Conservation (phyloP, 768 basidiomycete genomes). For the Tricholoma terreum region DNA sequence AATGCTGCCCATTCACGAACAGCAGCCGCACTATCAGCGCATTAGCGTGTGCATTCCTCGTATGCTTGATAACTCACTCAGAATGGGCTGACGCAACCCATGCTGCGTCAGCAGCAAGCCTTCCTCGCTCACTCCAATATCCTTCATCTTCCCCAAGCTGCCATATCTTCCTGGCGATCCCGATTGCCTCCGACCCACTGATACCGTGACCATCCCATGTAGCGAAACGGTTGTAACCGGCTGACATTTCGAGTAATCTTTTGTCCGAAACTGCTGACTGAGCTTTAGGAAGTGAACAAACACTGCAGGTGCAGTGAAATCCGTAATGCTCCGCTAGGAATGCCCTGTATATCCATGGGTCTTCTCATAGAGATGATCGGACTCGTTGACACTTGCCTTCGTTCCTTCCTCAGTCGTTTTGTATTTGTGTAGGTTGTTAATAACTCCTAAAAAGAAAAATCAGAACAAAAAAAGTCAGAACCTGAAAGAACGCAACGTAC, state of each 20-base stretch:
- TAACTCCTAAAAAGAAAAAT: conserved; percentile 43
- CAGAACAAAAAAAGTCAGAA: conserved; percentile 2
- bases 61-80: conserved; percentile 44
- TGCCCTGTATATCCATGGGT: conserved; percentile 33
- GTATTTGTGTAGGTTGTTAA: conserved; percentile 62
- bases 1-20: conserved; percentile 47
- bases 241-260: conserved; percentile 44
- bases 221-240: conserved; percentile 42
- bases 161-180: conserved; percentile 52
- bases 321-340: conserved; percentile 50
- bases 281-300: conserved; percentile 51
- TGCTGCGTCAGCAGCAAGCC: conserved; percentile 57
- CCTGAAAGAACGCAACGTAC: conserved; percentile 27
- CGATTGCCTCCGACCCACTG: conserved; percentile 47
- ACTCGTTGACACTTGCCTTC: conserved; percentile 38
- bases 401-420: conserved; percentile 47
- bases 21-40: conserved; percentile 38
- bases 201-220: conserved; percentile 48
- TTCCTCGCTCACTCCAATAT: conserved; percentile 63
- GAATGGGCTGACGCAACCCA: conserved; percentile 60
- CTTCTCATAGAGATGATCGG: background rate
- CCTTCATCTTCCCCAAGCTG: conserved; percentile 56
- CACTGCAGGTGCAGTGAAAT: conserved; percentile 56
- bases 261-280: conserved; percentile 50
- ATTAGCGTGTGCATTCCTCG: background rate